Base-by-base conservation (phyloP, 2,329 filamentous ascomycete genomes). In the Colletotrichum orchidophilum region DNA sequence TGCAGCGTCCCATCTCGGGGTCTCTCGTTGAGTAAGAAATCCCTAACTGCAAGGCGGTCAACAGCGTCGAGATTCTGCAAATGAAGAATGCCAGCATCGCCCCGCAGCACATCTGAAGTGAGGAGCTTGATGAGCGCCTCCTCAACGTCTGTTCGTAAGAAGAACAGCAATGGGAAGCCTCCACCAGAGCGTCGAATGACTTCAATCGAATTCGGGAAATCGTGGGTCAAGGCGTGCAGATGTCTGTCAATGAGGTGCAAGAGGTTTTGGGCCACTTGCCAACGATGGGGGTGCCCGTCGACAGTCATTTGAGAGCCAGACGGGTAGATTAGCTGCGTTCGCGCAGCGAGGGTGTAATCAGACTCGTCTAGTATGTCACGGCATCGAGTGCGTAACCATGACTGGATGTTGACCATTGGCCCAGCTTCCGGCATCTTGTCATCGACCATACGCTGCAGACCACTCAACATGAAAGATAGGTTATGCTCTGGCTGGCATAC, bases 331-430 rank as follows among this genome's bases (percentile, higher is more conserved):
- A 91, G 77, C 69, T 91, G 87, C 0, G 87, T 89, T 39, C 84
- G 85, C 0, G 86, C 82, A 0, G 85, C 84, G 0, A 91, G 77
- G 0, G 86, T 90, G 49, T 86, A 83, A 71, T 91, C 88, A 2
- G 85, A 91, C 75, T 93, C 91, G 72, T 93, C 91, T 0, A 93
- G 78, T 0, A 93, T 82, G 75, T 94, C 91, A 0, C 91, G 84
- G 3, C 84, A 87, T 1, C 81, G 75, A 0, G 71, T 69, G 2
- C 86, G 80, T 6, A 93, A 76, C 81, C 86, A 88, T 0, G 77
- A 69, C 31, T 92, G 87, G 0, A 84, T 82, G 0, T 78, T 76
- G 2, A 91, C 80, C 84, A 93, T 88, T 1, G 74, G 75, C 0
- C 74, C 76, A 0, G 87, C 86, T 39, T 86, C 79, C 0, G 77